Percentiles rank a stretch among this genome's conserved stretches.
Conservation (phyloP, 169 alveolate species). For the Plasmodium yoelii region DNA sequence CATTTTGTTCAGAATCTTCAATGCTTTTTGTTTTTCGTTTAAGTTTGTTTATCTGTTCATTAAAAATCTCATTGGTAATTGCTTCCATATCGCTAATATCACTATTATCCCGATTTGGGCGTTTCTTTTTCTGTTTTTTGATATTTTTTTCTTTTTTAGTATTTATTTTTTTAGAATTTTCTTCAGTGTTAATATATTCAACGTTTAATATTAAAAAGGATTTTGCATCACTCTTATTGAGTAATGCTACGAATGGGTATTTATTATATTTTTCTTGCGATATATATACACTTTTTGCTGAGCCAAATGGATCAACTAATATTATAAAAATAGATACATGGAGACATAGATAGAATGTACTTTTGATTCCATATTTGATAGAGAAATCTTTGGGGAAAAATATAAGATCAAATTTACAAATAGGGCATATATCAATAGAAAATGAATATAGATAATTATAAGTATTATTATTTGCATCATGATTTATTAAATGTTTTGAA, state of each 20-base stretch:
- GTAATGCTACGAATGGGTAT: slow-evolving; percentile 77
- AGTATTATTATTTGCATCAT: slow-evolving; percentile 92
- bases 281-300: slow-evolving; percentile 29
- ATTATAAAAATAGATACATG: slow-evolving; percentile 66
- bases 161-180: not conserved
- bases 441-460: slow-evolving; percentile 93
- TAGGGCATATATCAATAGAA: slow-evolving; percentile 95
- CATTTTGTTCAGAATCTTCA: not conserved
- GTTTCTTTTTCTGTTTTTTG: not conserved
- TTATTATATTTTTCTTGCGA: slow-evolving; percentile 79
- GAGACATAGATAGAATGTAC: slow-evolving; percentile 51
- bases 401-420: slow-evolving; percentile 98
- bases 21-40: not conserved
- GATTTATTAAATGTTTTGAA: slow-evolving; percentile 93
- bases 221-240: slow-evolving; percentile 66
- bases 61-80: not conserved
- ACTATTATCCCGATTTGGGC: not conserved
- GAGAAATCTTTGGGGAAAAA: slow-evolving; percentile 91
- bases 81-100: not conserved
- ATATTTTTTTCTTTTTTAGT: not conserved
- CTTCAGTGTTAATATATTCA: slow-evolving; percentile 24
- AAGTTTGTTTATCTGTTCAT: not conserved
- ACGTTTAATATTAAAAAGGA: slow-evolving; percentile 55
- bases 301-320: slow-evolving; percentile 40
- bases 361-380: slow-evolving; percentile 88